Evolutionary conservation across 2,329 filamentous ascomycete genomes (phyloP).

Genomic region (Stemphylium beticola): DNA sequence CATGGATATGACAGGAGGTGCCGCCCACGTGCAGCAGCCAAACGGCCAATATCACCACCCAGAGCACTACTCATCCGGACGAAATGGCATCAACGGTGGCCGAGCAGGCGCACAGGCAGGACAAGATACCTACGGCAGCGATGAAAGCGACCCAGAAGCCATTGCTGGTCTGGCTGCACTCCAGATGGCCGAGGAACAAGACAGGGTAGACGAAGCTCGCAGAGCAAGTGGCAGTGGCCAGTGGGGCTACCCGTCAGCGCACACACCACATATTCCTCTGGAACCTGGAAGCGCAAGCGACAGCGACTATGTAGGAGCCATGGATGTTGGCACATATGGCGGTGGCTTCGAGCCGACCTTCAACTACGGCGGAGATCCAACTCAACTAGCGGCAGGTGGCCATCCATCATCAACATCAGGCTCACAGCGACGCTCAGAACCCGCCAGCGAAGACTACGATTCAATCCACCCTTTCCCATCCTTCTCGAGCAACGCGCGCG

Average conservation of each 20-base stretch:
- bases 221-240: conserved; percentile 64
- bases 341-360: conserved; percentile 71
- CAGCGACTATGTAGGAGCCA: conserved; percentile 67
- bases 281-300: conserved; percentile 57
- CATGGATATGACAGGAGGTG: conserved; percentile 54
- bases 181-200: conserved; percentile 79
- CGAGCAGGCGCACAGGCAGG: conserved; percentile 49
- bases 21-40: conserved; percentile 40
- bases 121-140: conserved; percentile 51
- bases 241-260: conserved; percentile 54
- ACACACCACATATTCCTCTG: conserved; percentile 51
- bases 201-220: conserved; percentile 65
- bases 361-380: conserved; percentile 64
- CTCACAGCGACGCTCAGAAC: conserved; percentile 53
- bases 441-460: conserved; percentile 52
- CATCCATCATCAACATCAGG: conserved; percentile 53
- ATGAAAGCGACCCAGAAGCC: conserved; percentile 88
- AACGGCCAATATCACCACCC: conserved; percentile 41
- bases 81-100: conserved; percentile 55
- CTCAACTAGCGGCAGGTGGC: conserved; percentile 46
- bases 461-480: conserved; percentile 64
- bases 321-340: conserved; percentile 77
- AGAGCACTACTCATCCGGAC: conserved; percentile 29
- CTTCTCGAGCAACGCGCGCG: conserved; percentile 67
- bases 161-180: conserved; percentile 83